Conservation (phyloP, 208 protist species). For the Trypanosoma congolense region DNA sequence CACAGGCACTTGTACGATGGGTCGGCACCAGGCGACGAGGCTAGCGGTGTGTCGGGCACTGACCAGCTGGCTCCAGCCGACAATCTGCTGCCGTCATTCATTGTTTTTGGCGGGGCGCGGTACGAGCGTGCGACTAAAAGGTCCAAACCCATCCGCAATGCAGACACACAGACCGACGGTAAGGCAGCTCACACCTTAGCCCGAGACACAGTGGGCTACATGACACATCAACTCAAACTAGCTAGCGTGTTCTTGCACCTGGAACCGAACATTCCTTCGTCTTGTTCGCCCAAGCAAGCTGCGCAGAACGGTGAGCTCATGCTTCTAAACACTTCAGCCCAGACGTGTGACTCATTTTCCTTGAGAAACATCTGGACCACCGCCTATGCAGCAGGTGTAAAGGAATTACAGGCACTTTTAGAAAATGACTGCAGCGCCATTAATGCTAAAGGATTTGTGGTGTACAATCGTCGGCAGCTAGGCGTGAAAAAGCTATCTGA, state of each 20-base stretch:
- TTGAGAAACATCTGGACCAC: constrained; percentile 61
- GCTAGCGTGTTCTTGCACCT: constrained; percentile 64
- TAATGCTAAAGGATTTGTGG: constrained; percentile 49
- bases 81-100: constrained; percentile 49
- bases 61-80: constrained; percentile 18
- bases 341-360: constrained; percentile 12
- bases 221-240: constrained; percentile 70
- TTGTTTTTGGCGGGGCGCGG: constrained; percentile 77
- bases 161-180: constrained; percentile 9
- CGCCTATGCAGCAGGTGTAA: constrained; percentile 56
- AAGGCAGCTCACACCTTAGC: constrained; percentile 19
- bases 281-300: background rate
- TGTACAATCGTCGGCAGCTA: constrained; percentile 55
- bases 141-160: background rate
- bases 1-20: too few species aligned
- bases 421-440: constrained; percentile 20
- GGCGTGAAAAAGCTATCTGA: constrained; percentile 52
- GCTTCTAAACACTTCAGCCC: background rate
- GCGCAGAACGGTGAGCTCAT: background rate
- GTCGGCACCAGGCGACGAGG: too few species aligned
- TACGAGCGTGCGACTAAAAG: constrained; percentile 36
- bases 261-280: background rate
- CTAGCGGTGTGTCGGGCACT: too few species aligned
- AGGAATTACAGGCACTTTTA: constrained; percentile 43
- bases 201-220: constrained; percentile 35